phyloP scores from a whole-genome alignment of 83 land plant genomes.

The Thuja plicata region DNA sequence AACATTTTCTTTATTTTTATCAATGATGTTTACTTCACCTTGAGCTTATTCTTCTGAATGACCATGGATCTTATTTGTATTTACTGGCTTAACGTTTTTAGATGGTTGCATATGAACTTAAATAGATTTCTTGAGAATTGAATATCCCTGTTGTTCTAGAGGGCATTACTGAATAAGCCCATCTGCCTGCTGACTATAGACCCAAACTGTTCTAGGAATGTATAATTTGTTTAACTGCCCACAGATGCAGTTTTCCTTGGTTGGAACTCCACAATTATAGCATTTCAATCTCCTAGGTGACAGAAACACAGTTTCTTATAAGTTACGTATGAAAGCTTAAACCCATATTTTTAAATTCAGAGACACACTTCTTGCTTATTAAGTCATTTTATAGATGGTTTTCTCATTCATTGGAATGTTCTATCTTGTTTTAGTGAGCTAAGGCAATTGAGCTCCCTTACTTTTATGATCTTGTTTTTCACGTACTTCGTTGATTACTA shows the following conservation, averaged over 20 bases:
- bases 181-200: background rate
- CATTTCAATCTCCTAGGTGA: background rate
- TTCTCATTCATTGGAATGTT: background rate
- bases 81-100: background rate
- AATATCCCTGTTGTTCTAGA: background rate
- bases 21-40: background rate
- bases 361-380: background rate
- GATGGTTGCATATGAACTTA: background rate
- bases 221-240: background rate
- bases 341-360: background rate
- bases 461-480: no score
- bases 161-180: background rate
- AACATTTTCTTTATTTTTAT: background rate
- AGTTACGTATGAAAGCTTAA: background rate
- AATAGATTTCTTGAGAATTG: background rate
- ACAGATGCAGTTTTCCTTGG: background rate
- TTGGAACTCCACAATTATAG: background rate
- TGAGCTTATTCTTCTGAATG: background rate
- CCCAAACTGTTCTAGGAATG: background rate
- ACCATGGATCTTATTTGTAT: background rate
- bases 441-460: background rate
- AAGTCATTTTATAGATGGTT: background rate
- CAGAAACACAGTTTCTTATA: background rate
- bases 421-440: background rate
- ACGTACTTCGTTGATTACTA: no score